Conservation (phyloP, 2,329 filamentous ascomycete genomes). For the Pseudogymnoascus sp. region DNA sequence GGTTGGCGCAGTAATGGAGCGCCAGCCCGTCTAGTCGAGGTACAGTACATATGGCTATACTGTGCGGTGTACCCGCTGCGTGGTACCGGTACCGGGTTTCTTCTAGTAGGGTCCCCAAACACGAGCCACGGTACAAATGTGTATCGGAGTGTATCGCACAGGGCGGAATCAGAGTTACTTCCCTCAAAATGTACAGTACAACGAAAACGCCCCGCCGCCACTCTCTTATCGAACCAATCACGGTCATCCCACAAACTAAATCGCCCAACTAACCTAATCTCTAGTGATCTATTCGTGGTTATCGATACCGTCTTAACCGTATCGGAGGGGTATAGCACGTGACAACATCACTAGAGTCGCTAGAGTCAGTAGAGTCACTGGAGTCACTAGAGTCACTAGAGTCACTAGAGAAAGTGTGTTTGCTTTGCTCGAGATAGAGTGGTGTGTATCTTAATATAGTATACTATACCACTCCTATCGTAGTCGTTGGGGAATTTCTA, state of each 20-base stretch:
- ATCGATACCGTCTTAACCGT: background rate
- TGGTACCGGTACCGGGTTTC: background rate
- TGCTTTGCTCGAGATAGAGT: background rate
- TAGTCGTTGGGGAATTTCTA: background rate
- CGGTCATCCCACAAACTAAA: background rate
- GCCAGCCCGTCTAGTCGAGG: background rate
- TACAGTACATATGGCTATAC: background rate
- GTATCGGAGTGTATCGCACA: background rate
- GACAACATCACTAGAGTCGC: background rate
- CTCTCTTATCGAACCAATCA: background rate
- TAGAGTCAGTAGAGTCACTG: too few relatives aligned
- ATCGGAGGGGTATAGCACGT: background rate
- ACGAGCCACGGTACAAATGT: background rate
- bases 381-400: too few relatives aligned
- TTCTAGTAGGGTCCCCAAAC: background rate
- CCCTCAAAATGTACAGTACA: background rate
- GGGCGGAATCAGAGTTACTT: background rate
- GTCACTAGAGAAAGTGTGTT: background rate
- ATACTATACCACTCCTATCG: background rate
- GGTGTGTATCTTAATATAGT: background rate
- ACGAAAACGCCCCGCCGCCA: conserved; percentile 5
- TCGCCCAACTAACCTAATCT: conserved; percentile 7
- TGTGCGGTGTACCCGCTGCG: background rate
- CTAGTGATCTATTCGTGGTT: background rate
- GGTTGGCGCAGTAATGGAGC: background rate